Base-by-base conservation (phyloP, 768 basidiomycete genomes). In the Lyophyllum semitale region DNA sequence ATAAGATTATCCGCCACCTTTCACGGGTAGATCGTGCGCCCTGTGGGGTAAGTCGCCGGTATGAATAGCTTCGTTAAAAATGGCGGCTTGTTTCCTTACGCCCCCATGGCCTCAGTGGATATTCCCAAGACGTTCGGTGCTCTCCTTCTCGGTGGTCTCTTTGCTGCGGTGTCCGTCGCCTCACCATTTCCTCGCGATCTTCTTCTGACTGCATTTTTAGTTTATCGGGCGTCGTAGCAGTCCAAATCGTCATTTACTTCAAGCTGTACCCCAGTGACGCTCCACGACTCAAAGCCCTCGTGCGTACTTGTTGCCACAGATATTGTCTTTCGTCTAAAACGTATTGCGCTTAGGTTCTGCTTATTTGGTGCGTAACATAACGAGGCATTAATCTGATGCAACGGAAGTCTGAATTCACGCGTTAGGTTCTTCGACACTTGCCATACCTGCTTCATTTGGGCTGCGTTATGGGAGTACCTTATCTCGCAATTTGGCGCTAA, bases 361-460 rank as follows among this genome's bases (percentile, higher is more conserved):
- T 55, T 35, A 51, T 45, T 2, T 65, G 64, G 64, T 61, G 46
- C 35, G 44, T 13, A 25, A 8, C 20, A 11, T 38, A 12, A 4
- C 40, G 26, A 25, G 25, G 1, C 38, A 18, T 20, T 37, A 15
- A 38, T 38, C 4, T 9, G 2, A 6, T 5, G 37, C 22, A 11
- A 47, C 27, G 17, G 22, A 20, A 6, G 12, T 13, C 23, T 40
- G 23, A 43, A 32, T 23, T 8, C 3, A 26, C 48, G 12, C 18
- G 20, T 22, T 26, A 77, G 76, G 74, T 7, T 71, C 9, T 65
- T 74, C 17, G 78, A 79, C 51, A 66, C 66, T 7, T 58, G 61
- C 1, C 78, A 79, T 54, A 77, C 74, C 0, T 58, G 56, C 13
- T 67, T 74, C 51, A 72, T 78, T 25, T 75, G 74, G 70, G 57